These are phyloP conservation scores for Fusarium redolens DNA, from an alignment of 2,329 filamentous ascomycete species.

Conservation along the genomic window DNA sequence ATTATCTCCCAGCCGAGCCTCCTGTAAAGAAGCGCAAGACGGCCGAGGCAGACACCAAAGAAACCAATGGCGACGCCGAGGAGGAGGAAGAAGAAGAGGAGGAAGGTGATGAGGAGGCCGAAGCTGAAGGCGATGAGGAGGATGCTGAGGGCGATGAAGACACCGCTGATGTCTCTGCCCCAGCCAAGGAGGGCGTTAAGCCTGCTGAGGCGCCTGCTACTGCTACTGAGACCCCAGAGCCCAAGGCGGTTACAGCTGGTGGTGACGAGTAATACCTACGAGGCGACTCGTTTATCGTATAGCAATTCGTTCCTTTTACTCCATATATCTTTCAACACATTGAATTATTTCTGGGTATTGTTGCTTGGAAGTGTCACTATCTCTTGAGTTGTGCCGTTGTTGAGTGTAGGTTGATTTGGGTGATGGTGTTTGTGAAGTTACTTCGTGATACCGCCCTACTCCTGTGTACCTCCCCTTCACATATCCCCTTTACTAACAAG, in stretches of 20 bases:
- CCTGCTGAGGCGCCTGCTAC: slow-evolving; percentile 37
- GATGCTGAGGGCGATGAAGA: slow-evolving; percentile 46
- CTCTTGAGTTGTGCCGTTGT: background rate
- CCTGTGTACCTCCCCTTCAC: background rate
- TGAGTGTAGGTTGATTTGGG: background rate
- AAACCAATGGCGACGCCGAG: slow-evolving; percentile 51
- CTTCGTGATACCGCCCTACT: background rate
- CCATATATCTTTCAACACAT: background rate
- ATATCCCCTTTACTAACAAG: background rate
- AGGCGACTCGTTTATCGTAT: slow-evolving; percentile 13
- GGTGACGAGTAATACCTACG: slow-evolving; percentile 42
- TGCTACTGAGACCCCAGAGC: slow-evolving; percentile 43
- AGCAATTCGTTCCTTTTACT: slow-evolving; percentile 18
- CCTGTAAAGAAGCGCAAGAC: slow-evolving; percentile 66
- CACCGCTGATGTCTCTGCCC: slow-evolving; percentile 32
- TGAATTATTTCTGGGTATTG: background rate
- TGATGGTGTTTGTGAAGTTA: background rate
- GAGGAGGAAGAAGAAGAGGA: slow-evolving; percentile 51
- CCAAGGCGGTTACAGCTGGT: slow-evolving; percentile 46
- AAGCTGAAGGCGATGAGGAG: slow-evolving; percentile 43
- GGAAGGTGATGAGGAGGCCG: slow-evolving; percentile 46
- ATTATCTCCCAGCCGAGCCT: slow-evolving; percentile 15
- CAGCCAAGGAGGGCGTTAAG: slow-evolving; percentile 41
- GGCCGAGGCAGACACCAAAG: slow-evolving; percentile 46
- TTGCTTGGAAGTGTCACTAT: background rate